phyloP scores from a whole-genome alignment of 176 grass and related monocot genomes.

The Paspalum notatum region DNA sequence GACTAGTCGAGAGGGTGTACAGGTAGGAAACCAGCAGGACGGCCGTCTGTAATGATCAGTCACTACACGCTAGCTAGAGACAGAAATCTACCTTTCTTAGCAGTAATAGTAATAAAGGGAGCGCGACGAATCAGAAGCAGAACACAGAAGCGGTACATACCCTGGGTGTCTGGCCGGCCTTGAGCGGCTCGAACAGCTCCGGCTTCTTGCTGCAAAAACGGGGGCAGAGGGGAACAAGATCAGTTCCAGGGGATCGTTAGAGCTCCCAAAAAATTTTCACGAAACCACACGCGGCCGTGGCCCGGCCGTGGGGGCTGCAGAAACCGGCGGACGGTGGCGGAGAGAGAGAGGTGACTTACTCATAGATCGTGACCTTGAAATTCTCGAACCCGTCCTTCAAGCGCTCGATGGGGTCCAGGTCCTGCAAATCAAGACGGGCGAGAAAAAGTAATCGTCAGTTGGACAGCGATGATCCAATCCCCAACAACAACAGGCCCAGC shows the following conservation, averaged over 20 bases:
- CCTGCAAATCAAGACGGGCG: slow-evolving; percentile 33
- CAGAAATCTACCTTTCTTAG: too few species aligned
- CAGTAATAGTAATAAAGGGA: background rate
- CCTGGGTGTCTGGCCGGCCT: slow-evolving; percentile 66
- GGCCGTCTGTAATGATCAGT: too few species aligned
- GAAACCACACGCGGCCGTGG: background rate
- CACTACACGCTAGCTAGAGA: too few species aligned
- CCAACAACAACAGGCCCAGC: slow-evolving; percentile 5
- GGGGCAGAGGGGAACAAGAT: too few species aligned
- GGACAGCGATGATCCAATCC: background rate
- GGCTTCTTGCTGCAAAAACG: slow-evolving; percentile 65
- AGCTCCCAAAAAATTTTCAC: background rate
- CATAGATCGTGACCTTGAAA: slow-evolving; percentile 83
- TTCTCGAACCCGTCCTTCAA: slow-evolving; percentile 68
- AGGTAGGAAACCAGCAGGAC: too few species aligned
- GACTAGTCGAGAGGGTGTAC: too few species aligned
- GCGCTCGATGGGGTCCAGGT: slow-evolving; percentile 68
- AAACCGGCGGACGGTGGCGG: too few species aligned
- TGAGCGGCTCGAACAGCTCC: slow-evolving; percentile 71
- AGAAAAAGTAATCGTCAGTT: background rate
- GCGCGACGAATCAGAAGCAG: too few species aligned
- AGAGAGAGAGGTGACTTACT: slow-evolving; percentile 45
- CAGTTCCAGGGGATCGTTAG: background rate
- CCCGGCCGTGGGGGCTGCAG: too few species aligned
- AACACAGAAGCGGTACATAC: slow-evolving; percentile 29